Base-by-base conservation (phyloP, 2,329 filamentous ascomycete species). In the Aspergillus sclerotialis region DNA sequence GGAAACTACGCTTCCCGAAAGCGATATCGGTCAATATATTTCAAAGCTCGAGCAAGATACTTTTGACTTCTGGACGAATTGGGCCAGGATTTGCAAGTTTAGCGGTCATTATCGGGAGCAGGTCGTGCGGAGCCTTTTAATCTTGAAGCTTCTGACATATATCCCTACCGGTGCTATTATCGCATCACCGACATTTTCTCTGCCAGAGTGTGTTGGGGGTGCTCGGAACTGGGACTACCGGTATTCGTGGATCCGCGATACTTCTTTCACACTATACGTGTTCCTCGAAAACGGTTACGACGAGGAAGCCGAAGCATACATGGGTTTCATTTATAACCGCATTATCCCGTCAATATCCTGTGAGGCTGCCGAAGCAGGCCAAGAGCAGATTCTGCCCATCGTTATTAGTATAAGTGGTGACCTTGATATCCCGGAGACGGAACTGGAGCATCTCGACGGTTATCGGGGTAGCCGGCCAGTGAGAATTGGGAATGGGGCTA, bases 361-460 rank as follows among this genome's bases (percentile, higher is more conserved):
- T 42, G 79, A 78, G 2, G 70, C 75, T n/a, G n/a, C 8, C 23
- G 10, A 23, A 10, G 19, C 19, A 10, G 26, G 13, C 3, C 7
- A 14, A 8, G 26, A 64, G 3, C 39, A 72, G 1, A 39, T 48
- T 24, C 60, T 87, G 19, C 82, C 82, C 9, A 84, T 87, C 52
- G 86, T 87, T 82, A 85, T 86, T 52, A 82, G 78, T 28, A 85
- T 87, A 45, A 70, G 75, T 12, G 82, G 82, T 28, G 77, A 76
- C 26, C 84, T 80, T 1, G 76, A 84, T 25, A 82, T 86, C 23
- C 80, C 80, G 0, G 82, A 85, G 58, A 47, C 67, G 15, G 80
- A 82, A 40, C 68, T 85, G 4, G 55, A 65, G 37, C 82, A 87
- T 46, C 67, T 87, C 3, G 77, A 83, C 24, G 82, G 82, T 2